Evolutionary conservation across 2,329 filamentous ascomycete genomes (phyloP).

Genomic region (Microcyclospora pomicola): DNA sequence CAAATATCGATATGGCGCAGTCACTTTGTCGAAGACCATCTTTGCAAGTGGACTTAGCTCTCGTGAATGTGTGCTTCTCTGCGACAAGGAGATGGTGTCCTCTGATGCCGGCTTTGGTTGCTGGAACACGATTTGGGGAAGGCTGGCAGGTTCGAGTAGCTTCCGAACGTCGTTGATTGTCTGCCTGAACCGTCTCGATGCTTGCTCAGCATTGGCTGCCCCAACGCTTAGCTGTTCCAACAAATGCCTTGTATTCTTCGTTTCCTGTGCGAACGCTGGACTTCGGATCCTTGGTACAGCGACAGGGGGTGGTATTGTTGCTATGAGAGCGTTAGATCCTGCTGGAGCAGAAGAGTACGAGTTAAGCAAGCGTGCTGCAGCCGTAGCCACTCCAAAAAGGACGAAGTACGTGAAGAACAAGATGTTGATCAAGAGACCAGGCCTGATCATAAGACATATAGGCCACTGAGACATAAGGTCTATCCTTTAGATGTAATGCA

Average conservation of each 20-base stretch:
- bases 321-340: constrained; percentile 15
- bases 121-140: constrained; percentile 48
- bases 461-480: no score
- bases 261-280: constrained; percentile 18
- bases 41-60: constrained; percentile 40
- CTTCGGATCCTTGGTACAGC: constrained; percentile 27
- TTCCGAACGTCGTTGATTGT: constrained; percentile 61
- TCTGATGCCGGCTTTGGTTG: constrained; percentile 2
- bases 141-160: constrained; percentile 56
- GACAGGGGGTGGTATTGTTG: constrained; percentile 33
- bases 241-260: constrained; percentile 24
- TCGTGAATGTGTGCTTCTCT: constrained; percentile 4
- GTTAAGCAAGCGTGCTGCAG: no score
- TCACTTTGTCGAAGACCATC: constrained; percentile 35
- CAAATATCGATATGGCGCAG: constrained; percentile 24
- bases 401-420: not conserved
- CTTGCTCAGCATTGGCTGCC: constrained; percentile 42
- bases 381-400: no score
- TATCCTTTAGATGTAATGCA: no score
- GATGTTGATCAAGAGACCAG: not conserved
- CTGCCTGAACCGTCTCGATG: constrained; percentile 54
- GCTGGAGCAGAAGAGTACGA: no score
- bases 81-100: constrained; percentile 3
- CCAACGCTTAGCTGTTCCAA: constrained; percentile 60
- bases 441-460: not conserved